phyloP scores from a whole-genome alignment of 148 eudicot genomes.

The Rhododendron molle region DNA sequence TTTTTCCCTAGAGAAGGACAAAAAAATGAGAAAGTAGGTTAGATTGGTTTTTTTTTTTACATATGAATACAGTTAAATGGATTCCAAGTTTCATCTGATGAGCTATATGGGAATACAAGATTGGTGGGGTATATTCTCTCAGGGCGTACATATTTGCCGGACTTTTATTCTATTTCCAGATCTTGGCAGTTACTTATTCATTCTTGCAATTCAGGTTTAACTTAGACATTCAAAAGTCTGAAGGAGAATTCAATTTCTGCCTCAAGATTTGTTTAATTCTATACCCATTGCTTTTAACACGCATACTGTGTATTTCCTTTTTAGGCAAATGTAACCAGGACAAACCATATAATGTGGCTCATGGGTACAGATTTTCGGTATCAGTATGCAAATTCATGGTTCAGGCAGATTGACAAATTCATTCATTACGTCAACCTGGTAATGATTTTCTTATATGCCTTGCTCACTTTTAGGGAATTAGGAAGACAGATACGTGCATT shows the following conservation, averaged over 20 bases:
- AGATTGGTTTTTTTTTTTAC: neutral
- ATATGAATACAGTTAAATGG: neutral
- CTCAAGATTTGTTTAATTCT: neutral
- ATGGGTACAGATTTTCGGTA: constrained; percentile 79
- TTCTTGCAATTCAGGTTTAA: neutral
- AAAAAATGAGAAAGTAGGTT: neutral
- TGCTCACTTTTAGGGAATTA: neutral
- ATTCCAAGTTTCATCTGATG: neutral
- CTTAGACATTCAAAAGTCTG: neutral
- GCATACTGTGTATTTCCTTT: neutral
- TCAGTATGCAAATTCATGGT: constrained; percentile 80
- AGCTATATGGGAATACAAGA: neutral
- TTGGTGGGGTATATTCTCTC: neutral
- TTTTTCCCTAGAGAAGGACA: neutral
- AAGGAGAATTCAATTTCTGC: neutral
- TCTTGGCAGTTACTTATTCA: constrained; percentile 1
- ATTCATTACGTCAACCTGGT: constrained; percentile 79
- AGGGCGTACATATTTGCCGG: neutral
- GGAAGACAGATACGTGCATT: neutral
- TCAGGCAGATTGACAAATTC: constrained; percentile 74
- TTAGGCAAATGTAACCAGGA: constrained; percentile 72
- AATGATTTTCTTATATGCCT: constrained; percentile 7
- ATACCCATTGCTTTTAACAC: neutral
- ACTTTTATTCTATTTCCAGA: neutral
- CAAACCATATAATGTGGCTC: constrained; percentile 76